Evolutionary conservation across 768 basidiomycete genomes (phyloP), one percentile per base, ranked within the genome.

Genomic region (Lentinus tigrinus): DNA sequence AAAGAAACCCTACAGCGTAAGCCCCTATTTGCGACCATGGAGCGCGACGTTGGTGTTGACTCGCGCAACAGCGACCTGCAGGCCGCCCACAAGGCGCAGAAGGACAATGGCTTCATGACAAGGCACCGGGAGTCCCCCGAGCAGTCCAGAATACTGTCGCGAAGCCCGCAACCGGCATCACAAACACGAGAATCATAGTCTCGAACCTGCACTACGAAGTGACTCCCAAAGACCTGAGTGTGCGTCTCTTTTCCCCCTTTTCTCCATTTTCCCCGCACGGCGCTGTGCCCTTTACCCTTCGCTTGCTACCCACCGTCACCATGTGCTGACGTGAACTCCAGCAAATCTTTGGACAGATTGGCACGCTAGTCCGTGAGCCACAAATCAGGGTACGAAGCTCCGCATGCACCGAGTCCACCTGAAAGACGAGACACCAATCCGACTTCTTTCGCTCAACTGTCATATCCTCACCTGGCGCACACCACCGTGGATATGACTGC

Each of bases 131-230:
- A 21, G 77, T 75, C 50, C 73, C 75, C 54, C 66, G 69, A 55
- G 59, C 65, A 57, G 52, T 67, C 61, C 64, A 50, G 16, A 60
- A 63, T 64, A 51, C 63, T 37, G 57, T 59, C 21, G 57, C 66
- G 19, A 62, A 38, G 23, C 21, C 69, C 19, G 56, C 54, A 11
- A 19, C 65, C 3, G 69, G 77, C 24, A 65, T 74, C 14, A 66
- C 75, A 3, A 80, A 78, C 62, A 73, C 81, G 53, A 85, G 85
- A 69, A 83, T 95, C 63, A 71, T 90, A 61, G 88, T 96, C 64
- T 85, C 90, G 67, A 93, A 93, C 71, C 67, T 97, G 63, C 95
- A 97, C 75, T 97, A 96, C 65, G 94, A 96, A 67, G 84, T 97
- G 42, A 90, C 88, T 54, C 83, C 89, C 68, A 88, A 88, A 78